Percentiles rank a stretch among this genome's conserved stretches.
These are phyloP conservation scores for Pseudogymnoascus sp. DNA, from an alignment of 2,329 filamentous ascomycete species.

Conservation along the genomic window DNA sequence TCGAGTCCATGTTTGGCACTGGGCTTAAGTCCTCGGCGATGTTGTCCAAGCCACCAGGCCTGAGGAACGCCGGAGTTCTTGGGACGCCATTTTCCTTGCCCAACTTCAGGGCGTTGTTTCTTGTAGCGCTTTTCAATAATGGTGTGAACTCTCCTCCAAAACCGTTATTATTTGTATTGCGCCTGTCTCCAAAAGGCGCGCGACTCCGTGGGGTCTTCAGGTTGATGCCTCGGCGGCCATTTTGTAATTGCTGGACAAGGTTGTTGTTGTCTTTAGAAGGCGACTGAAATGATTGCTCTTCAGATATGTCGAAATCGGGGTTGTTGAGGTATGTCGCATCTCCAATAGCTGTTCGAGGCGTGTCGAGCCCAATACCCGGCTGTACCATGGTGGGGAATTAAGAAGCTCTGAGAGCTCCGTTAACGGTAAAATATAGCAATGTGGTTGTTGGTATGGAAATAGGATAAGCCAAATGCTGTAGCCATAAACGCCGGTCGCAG, in stretches of 20 bases:
- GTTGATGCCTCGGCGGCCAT: slow-evolving; percentile 49
- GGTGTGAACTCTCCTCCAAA: slow-evolving; percentile 81
- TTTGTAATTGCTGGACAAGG: slow-evolving; percentile 65
- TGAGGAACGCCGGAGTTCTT: slow-evolving; percentile 61
- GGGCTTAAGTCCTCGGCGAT: slow-evolving; percentile 66
- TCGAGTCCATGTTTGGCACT: slow-evolving; percentile 64
- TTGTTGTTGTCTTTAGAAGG: slow-evolving; percentile 68
- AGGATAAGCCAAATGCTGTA: slow-evolving; percentile 3
- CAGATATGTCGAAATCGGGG: slow-evolving; percentile 73
- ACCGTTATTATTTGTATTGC: slow-evolving; percentile 56
- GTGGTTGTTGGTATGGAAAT: neutral
- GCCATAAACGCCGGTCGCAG: slow-evolving; percentile 5
- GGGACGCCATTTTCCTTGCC: slow-evolving; percentile 54
- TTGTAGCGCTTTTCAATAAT: slow-evolving; percentile 71
- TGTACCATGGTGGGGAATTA: slow-evolving; percentile 47
- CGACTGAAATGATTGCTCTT: slow-evolving; percentile 79
- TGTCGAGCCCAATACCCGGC: slow-evolving; percentile 63
- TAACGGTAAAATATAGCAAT: neutral
- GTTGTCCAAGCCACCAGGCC: slow-evolving; percentile 47
- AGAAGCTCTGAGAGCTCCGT: slow-evolving; percentile 12
- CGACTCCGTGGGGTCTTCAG: slow-evolving; percentile 65
- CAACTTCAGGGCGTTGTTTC: slow-evolving; percentile 58
- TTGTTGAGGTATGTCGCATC: slow-evolving; percentile 73
- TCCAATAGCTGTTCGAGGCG: slow-evolving; percentile 74
- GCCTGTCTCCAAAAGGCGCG: slow-evolving; percentile 60